Evolutionary conservation across 148 eudicot genomes (phyloP).

Genomic region (Arbutus unedo): DNA sequence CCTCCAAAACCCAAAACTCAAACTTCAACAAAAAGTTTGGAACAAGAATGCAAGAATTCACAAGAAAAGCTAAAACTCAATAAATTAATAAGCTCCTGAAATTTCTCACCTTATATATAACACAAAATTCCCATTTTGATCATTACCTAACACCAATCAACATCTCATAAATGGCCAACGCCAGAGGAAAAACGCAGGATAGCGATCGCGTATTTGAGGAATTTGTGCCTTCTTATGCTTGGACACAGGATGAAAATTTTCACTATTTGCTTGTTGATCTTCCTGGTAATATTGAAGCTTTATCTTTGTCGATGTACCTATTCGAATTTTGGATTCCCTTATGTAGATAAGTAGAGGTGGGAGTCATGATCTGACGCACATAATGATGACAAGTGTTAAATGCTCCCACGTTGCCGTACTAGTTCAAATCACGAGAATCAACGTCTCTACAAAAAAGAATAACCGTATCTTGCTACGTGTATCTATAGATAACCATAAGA

Average conservation of each 20-base stretch:
- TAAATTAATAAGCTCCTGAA: background rate
- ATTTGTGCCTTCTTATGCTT: constrained; percentile 40
- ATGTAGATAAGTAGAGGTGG: background rate
- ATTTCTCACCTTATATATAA: background rate
- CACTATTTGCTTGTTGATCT: constrained; percentile 48
- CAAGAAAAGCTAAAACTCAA: constrained; percentile 21
- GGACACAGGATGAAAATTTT: constrained; percentile 35
- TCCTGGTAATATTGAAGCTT: constrained; percentile 39
- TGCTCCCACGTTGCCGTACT: background rate
- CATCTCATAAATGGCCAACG: constrained; percentile 18
- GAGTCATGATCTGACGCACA: background rate
- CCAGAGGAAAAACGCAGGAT: background rate
- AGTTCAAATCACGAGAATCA: background rate
- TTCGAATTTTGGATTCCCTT: background rate
- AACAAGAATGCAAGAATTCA: constrained; percentile 15
- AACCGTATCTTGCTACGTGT: background rate
- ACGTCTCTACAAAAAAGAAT: background rate
- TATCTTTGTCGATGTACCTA: background rate
- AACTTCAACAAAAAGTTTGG: constrained; percentile 11
- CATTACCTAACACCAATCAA: too few relatives aligned
- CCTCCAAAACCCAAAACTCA: constrained; percentile 11
- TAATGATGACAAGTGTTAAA: background rate
- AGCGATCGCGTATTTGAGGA: constrained; percentile 25
- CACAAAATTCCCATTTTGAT: background rate
- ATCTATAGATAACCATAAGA: background rate